Percentiles rank a stretch among this genome's conserved stretches.
phyloP scores from a whole-genome alignment of 169 alveolate genomes.

The Plasmodium gonderi region DNA sequence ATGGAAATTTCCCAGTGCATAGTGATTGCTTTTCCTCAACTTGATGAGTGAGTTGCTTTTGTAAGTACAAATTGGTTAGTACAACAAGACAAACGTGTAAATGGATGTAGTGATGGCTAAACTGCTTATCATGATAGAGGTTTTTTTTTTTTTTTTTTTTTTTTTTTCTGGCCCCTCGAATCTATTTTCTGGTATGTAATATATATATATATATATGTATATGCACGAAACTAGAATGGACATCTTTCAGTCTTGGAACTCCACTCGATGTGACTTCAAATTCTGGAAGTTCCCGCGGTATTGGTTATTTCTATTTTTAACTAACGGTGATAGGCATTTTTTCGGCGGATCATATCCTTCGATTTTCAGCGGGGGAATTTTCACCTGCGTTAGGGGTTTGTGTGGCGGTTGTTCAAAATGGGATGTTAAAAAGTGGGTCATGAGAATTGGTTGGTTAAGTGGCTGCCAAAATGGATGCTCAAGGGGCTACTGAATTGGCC shows the following conservation, averaged over 20 bases:
- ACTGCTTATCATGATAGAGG: no score
- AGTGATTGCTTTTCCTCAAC: no score
- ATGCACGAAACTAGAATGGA: background rate
- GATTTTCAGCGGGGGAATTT: conserved; percentile 81
- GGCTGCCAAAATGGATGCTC: background rate
- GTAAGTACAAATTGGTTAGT: no score
- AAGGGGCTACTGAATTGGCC: background rate
- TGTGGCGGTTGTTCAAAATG: background rate
- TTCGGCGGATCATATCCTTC: conserved; percentile 86
- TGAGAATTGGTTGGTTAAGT: background rate
- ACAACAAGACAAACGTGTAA: no score
- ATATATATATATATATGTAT: background rate
- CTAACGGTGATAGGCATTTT: conserved; percentile 80
- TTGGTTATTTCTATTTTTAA: conserved; percentile 57
- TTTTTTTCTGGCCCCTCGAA: no score
- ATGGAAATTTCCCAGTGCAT: no score
- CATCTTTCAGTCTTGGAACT: conserved; percentile 28
- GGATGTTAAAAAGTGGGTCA: background rate
- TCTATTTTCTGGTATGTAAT: background rate
- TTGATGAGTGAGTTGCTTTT: no score
- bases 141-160: no score
- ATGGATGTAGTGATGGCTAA: no score
- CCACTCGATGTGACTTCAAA: conserved; percentile 55
- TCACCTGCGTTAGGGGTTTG: conserved; percentile 81
- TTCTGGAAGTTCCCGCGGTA: conserved; percentile 57